Conservation (phyloP, 2,329 filamentous ascomycete species). For the Dothistroma septosporum region DNA sequence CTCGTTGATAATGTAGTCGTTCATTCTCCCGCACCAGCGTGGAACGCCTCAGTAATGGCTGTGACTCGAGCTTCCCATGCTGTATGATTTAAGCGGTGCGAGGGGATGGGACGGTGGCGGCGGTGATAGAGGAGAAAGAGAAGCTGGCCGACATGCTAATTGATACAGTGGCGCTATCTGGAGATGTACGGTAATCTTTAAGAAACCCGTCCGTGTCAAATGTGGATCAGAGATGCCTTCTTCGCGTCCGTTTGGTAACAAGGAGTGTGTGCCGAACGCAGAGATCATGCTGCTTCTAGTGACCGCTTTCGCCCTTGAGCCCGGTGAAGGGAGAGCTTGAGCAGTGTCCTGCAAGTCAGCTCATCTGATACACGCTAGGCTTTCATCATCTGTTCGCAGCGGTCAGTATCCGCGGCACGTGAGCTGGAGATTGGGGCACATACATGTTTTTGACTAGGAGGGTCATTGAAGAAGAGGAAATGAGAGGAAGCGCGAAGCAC, state of each 20-base stretch:
- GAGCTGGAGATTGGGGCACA: constrained; percentile 41
- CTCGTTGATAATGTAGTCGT: constrained; percentile 30
- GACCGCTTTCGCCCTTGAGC: constrained; percentile 81
- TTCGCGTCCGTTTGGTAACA: constrained; percentile 98
- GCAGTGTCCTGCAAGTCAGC: constrained; percentile 61
- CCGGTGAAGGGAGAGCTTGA: constrained; percentile 78
- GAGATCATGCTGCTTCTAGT: constrained; percentile 79
- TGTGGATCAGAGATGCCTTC: constrained; percentile 86
- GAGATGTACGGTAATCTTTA: background rate
- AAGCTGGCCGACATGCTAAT: background rate
- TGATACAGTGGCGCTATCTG: background rate
- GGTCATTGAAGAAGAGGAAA: constrained; percentile 66
- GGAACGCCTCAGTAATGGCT: constrained; percentile 23
- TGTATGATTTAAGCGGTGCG: constrained; percentile 6
- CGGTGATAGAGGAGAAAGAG: background rate
- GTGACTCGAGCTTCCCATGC: constrained; percentile 20
- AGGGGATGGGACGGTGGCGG: background rate
- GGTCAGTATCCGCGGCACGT: constrained; percentile 18
- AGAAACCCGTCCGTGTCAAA: constrained; percentile 18
- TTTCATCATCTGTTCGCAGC: constrained; percentile 86
- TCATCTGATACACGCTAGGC: constrained; percentile 95
- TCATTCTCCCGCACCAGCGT: constrained; percentile 30
- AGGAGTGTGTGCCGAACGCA: constrained; percentile 99
- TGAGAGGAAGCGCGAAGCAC: constrained; percentile 26
- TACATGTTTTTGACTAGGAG: constrained; percentile 99